Conservation (phyloP, 176 grass and related monocot genomes). For the Carex kokanica region DNA sequence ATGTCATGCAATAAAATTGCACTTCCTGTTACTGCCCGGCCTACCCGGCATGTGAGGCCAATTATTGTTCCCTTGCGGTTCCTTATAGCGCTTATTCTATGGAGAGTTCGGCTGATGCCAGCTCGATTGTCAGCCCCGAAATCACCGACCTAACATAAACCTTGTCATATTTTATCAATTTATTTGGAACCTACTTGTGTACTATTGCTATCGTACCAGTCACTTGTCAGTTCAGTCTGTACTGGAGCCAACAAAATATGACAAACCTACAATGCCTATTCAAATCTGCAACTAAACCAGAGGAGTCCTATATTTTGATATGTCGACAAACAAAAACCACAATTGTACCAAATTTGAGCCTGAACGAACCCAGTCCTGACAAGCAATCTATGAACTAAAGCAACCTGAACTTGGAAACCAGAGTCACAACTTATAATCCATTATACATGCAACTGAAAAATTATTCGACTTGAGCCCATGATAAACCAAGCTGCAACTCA, state of each 20-base stretch:
- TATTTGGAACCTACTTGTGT: background rate
- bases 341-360: no score
- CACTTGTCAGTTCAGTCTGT: background rate
- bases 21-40: slow-evolving; percentile 65
- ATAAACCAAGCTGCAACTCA: background rate
- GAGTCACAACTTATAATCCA: background rate
- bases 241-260: background rate
- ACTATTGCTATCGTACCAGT: background rate
- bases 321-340: no score
- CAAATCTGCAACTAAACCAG: background rate
- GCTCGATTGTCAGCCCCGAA: slow-evolving; percentile 78
- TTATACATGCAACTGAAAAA: background rate
- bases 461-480: background rate
- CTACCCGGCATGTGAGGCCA: slow-evolving; percentile 81
- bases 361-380: background rate
- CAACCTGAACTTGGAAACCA: background rate
- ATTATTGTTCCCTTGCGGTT: slow-evolving; percentile 68
- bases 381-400: background rate
- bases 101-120: slow-evolving; percentile 71
- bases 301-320: background rate
- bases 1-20: slow-evolving; percentile 83
- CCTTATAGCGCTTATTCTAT: slow-evolving; percentile 68
- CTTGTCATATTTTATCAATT: background rate
- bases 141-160: slow-evolving; percentile 55
- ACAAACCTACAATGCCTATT: background rate